Evolutionary conservation across 768 basidiomycete genomes (phyloP).

Genomic region (Pisolithus orientalis): DNA sequence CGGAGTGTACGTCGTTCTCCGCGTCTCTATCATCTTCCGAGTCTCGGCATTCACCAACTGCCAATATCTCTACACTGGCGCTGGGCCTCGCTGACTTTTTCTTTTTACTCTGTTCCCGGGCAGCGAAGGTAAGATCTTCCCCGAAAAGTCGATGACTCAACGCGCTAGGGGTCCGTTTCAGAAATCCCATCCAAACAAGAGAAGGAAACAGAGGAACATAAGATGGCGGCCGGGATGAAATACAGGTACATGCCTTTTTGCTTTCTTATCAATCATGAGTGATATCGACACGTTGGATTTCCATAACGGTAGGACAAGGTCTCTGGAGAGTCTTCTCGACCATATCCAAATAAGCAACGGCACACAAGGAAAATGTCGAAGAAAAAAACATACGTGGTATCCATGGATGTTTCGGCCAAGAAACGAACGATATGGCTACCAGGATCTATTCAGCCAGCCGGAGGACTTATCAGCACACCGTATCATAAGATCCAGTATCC

Average conservation of each 20-base stretch:
- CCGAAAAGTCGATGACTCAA: constrained; percentile 83
- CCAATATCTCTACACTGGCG: neutral
- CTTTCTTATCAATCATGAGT: constrained; percentile 94
- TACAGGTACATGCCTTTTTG: constrained; percentile 65
- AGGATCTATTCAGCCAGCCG: constrained; percentile 33
- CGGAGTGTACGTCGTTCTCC: neutral
- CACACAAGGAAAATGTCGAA: neutral
- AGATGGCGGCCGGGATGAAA: neutral
- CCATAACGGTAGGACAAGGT: constrained; percentile 92
- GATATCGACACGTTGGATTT: constrained; percentile 83
- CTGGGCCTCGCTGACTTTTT: constrained; percentile 1
- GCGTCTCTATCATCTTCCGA: constrained; percentile 1
- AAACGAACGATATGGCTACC: constrained; percentile 77
- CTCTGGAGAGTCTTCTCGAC: constrained; percentile 55
- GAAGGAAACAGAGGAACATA: neutral
- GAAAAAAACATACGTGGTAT: constrained; percentile 43
- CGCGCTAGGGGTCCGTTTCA: constrained; percentile 44
- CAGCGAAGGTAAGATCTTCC: constrained; percentile 60
- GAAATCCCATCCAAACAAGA: neutral
- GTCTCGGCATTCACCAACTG: neutral
- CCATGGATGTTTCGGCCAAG: constrained; percentile 44
- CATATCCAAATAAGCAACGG: neutral
- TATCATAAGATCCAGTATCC: neutral
- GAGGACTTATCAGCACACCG: neutral
- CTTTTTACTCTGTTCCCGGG: constrained; percentile 29